Percentiles rank a stretch among this genome's conserved stretches.
These are phyloP conservation scores for Zoysia pacifica DNA, from an alignment of 176 grass and related monocot species.

Conservation along the genomic window DNA sequence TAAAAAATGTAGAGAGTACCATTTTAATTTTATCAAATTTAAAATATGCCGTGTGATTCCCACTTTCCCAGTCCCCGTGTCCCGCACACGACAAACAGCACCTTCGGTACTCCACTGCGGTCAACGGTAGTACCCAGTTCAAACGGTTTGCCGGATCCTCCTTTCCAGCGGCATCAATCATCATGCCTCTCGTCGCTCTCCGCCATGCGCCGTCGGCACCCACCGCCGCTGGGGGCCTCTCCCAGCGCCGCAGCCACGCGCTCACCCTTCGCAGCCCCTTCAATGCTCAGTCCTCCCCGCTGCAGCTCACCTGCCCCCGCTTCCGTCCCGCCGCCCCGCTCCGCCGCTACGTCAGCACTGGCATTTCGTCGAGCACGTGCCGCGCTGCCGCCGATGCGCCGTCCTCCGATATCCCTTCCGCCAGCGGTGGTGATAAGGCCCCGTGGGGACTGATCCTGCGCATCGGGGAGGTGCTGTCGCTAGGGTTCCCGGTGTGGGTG, in stretches of 20 bases:
- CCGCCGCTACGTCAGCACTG: slow-evolving; percentile 12
- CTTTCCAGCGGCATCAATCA: slow-evolving; percentile 13
- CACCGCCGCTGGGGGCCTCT: not conserved
- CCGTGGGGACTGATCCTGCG: slow-evolving; percentile 40
- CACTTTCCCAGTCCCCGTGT: too few species aligned
- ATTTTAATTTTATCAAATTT: too few species aligned
- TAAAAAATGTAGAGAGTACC: too few species aligned
- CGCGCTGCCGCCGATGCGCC: slow-evolving; percentile 22
- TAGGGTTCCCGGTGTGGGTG: slow-evolving; percentile 91
- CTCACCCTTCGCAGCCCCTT: not conserved
- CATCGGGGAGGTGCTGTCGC: slow-evolving; percentile 59
- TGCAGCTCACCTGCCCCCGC: not conserved
- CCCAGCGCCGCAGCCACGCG: not conserved
- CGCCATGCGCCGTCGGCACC: slow-evolving; percentile 16
- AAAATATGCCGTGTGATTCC: too few species aligned
- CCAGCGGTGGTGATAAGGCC: not conserved
- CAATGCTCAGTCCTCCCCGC: not conserved
- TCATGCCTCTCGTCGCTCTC: slow-evolving; percentile 24
- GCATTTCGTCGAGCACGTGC: slow-evolving; percentile 14
- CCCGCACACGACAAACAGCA: too few species aligned
- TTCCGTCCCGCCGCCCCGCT: not conserved
- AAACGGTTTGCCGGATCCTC: not conserved
- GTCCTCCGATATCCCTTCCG: not conserved
- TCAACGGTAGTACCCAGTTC: too few species aligned
- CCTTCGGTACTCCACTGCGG: too few species aligned